Evolutionary conservation across 768 basidiomycete genomes (phyloP), one percentile per base, ranked within the genome.

Genomic region (Phanerochaete carnosa): DNA sequence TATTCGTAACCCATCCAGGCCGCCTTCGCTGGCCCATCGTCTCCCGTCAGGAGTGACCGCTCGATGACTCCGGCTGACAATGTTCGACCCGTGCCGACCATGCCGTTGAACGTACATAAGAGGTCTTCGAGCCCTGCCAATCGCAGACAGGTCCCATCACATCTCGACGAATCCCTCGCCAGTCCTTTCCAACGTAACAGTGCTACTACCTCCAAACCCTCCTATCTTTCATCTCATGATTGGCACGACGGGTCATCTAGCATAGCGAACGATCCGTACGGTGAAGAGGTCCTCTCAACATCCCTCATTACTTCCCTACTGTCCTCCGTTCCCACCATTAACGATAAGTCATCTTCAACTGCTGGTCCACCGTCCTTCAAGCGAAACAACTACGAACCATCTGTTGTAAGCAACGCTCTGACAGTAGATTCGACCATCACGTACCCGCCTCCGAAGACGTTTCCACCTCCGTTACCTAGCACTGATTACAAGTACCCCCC

Each of bases 171-270:
- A 43, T 4, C 11, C 19, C 8, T 4, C 19, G 6, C 39, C 33
- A 35, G 33, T 43, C 11, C 39, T 43, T 43, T 19, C 4, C 39
- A 7, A 4, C 39, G 11, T 19, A 9, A 12, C 11, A 43, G 16
- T 43, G 39, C 39, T 19, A 8, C 39, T 9, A 52, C 58, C 16
- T 29, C 47, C 47, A 55, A 33, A 61, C 62, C 39, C 60, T 30
- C 59, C 19, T 47, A 69, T 23, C 64, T 75, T 43, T 77, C 83
- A 15, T 76, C 81, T 3, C 73, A 79, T 64, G 82, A 83, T 66
- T 86, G 85, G 83, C 81, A 85, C 61, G 85, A 87, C 67, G 85
- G 82, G 1, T 79, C 83, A 19, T 84, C 84, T 13, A 79, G 76
- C 61, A 81, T 87, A 57, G 79, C 78, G 54, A 76, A 82, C 53